These are phyloP conservation scores for Boletus patriciae DNA, from an alignment of 768 basidiomycete genomes.

Conservation along the genomic window DNA sequence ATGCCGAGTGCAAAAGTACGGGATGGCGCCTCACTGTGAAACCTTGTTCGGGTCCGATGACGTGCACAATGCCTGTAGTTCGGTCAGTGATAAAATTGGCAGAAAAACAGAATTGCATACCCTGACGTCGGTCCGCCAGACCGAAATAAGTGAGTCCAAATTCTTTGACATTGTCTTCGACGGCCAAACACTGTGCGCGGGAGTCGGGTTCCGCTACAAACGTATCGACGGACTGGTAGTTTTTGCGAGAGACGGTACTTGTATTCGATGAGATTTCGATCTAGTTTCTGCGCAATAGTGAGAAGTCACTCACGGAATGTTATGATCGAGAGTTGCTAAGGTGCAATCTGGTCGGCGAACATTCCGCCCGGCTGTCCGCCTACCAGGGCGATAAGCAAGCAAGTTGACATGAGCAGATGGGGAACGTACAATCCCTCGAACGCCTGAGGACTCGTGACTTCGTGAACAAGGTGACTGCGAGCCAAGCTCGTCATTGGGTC, in stretches of 20 bases:
- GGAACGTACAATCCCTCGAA: slow-evolving; percentile 76
- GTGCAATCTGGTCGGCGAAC: slow-evolving; percentile 89
- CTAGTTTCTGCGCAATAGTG: neutral
- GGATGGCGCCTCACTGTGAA: slow-evolving; percentile 61
- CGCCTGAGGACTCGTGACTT: slow-evolving; percentile 93
- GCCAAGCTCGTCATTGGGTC: neutral
- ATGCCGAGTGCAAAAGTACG: neutral
- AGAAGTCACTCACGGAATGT: slow-evolving; percentile 65
- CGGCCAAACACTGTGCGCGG: slow-evolving; percentile 75
- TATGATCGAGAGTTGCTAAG: slow-evolving; percentile 86
- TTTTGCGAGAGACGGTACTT: slow-evolving; percentile 74
- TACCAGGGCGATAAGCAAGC: slow-evolving; percentile 28
- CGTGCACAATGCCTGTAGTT: slow-evolving; percentile 72
- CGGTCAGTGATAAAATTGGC: slow-evolving; percentile 17
- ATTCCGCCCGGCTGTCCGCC: slow-evolving; percentile 69
- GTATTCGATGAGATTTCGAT: neutral
- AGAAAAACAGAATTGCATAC: slow-evolving; percentile 36
- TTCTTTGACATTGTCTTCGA: slow-evolving; percentile 89
- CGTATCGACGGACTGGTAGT: slow-evolving; percentile 63
- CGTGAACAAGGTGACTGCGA: slow-evolving; percentile 67
- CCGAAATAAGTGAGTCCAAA: slow-evolving; percentile 93
- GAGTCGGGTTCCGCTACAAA: slow-evolving; percentile 87
- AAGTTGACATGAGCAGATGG: neutral
- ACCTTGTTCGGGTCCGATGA: slow-evolving; percentile 93
- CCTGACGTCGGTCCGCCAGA: slow-evolving; percentile 85